Percentiles rank a stretch among this genome's conserved stretches.
Evolutionary conservation across 106 monocot genomes (phyloP).

Genomic region (Cymbidium sinense): DNA sequence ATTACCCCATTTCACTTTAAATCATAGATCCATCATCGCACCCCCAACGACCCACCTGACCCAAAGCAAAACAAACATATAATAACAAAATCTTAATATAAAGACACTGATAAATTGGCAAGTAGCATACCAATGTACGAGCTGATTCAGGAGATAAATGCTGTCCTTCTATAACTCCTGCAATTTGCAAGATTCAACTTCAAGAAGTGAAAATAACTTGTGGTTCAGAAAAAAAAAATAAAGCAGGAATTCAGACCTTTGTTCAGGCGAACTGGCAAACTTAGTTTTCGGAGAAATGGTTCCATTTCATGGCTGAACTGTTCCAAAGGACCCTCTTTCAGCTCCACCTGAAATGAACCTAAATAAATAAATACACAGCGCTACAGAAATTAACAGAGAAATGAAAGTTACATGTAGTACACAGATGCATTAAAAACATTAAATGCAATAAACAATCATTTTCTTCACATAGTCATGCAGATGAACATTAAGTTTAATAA

Average conservation of each 20-base stretch:
- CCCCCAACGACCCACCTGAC: no score
- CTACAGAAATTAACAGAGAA: neutral
- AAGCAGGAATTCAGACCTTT: slow-evolving; percentile 45
- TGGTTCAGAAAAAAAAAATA: neutral
- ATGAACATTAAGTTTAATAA: neutral
- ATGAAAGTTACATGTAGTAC: neutral
- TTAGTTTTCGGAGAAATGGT: slow-evolving; percentile 86
- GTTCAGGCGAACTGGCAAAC: slow-evolving; percentile 79
- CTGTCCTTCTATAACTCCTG: slow-evolving; percentile 79
- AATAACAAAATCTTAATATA: no score
- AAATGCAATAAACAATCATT: neutral
- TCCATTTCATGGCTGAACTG: slow-evolving; percentile 98
- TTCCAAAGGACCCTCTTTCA: slow-evolving; percentile 86
- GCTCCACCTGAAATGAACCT: slow-evolving; percentile 52
- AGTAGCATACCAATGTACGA: slow-evolving; percentile 56
- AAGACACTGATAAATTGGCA: neutral
- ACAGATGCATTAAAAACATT: neutral
- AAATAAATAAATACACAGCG: neutral
- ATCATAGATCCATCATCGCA: no score
- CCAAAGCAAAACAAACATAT: no score
- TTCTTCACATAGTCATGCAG: neutral
- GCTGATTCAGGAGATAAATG: slow-evolving; percentile 79
- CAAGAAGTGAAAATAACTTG: neutral
- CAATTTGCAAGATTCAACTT: slow-evolving; percentile 2
- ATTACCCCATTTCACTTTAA: no score